phyloP scores from a whole-genome alignment of 2,329 filamentous ascomycete genomes.

The Ophiostoma australiae region DNA sequence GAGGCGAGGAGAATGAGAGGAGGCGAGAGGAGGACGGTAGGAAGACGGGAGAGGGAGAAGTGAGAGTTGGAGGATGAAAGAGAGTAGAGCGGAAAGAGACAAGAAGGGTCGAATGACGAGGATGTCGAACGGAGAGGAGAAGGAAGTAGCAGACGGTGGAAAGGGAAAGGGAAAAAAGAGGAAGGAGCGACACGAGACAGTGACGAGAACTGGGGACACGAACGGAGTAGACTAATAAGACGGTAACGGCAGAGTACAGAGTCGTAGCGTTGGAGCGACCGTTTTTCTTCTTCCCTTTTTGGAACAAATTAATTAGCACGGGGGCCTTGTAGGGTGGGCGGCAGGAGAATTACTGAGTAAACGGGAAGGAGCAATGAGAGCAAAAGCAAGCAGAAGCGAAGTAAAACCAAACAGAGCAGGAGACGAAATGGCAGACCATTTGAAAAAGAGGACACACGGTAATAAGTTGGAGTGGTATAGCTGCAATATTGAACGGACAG shows the following conservation, averaged over 20 bases:
- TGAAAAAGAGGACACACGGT: constrained; percentile 7
- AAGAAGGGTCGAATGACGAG: constrained; percentile 4
- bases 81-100: neutral
- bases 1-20: neutral
- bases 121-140: constrained; percentile 2
- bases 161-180: neutral
- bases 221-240: constrained; percentile 1
- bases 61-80: neutral
- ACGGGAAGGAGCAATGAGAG: constrained; percentile 8
- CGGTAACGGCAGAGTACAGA: neutral
- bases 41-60: neutral
- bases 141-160: neutral
- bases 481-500: neutral
- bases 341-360: constrained; percentile 1
- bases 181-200: constrained; percentile 10
- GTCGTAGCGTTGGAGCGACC: neutral
- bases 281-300: constrained; percentile 11
- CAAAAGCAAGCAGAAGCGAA: neutral
- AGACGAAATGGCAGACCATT: neutral
- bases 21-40: neutral
- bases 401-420: neutral
- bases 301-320: constrained; percentile 2
- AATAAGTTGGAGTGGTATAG: neutral
- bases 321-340: constrained; percentile 7
- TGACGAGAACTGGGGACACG: neutral